A percentile compares a stretch with the other conserved stretches of the same genome.
Evolutionary conservation across 2,329 filamentous ascomycete species (phyloP).

Genomic region (Hypomyces rosellus): DNA sequence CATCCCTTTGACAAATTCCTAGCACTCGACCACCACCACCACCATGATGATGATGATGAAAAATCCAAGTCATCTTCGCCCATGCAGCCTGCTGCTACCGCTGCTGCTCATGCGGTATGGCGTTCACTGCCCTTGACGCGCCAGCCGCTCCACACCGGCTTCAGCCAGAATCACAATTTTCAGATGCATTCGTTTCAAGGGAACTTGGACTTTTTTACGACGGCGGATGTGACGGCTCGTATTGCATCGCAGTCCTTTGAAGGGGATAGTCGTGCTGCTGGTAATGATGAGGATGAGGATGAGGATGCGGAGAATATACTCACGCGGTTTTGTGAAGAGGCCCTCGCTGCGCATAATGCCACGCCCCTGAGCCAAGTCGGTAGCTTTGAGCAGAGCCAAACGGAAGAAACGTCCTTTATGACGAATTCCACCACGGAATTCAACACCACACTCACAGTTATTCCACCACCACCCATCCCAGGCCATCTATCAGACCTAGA

Average conservation of each 20-base stretch:
- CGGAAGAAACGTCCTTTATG: constrained; percentile 15
- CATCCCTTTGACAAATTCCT: constrained; percentile 20
- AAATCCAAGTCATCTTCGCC: not conserved
- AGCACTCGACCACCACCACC: not conserved
- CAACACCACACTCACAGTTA: constrained; percentile 14
- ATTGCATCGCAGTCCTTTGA: not conserved
- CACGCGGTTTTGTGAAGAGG: constrained; percentile 71
- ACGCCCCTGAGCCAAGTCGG: constrained; percentile 56
- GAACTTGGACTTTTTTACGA: constrained; percentile 42
- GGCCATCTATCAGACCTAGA: constrained; percentile 49
- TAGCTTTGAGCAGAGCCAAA: constrained; percentile 16
- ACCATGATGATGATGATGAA: no score
- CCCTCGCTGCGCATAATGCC: constrained; percentile 63
- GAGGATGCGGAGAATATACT: constrained; percentile 34
- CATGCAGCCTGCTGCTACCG: constrained; percentile 12
- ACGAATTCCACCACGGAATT: constrained; percentile 16
- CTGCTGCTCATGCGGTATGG: constrained; percentile 40
- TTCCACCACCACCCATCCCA: constrained; percentile 21
- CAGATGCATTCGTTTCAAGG: constrained; percentile 22
- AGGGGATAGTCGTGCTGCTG: not conserved
- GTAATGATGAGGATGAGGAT: constrained; percentile 17
- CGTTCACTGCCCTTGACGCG: constrained; percentile 45
- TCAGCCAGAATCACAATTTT: constrained; percentile 44
- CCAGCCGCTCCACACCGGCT: constrained; percentile 42
- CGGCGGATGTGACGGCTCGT: constrained; percentile 30